Percentiles rank a stretch among this genome's conserved stretches.
Evolutionary conservation across 495 filamentous ascomycete species (phyloP).

Genomic region (Aspergillus wentii): DNA sequence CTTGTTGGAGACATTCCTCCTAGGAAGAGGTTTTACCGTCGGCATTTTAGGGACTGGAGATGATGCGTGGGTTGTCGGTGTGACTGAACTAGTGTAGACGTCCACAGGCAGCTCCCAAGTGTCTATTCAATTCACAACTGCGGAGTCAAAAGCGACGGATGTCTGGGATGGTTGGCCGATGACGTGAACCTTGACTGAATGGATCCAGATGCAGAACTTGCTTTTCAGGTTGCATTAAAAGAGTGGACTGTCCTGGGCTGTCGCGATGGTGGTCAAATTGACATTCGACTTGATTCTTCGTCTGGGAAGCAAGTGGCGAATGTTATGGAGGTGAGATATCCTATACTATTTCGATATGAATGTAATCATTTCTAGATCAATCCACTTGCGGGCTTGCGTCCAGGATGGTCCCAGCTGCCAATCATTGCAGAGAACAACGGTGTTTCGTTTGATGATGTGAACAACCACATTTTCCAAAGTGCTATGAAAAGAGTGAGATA

Average conservation of each 20-base stretch:
- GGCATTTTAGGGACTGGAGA: constrained; percentile 4
- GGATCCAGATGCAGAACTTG: constrained; percentile 1
- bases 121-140: constrained; percentile 6
- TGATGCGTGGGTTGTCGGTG: constrained; percentile 3
- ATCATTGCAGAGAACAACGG: constrained; percentile 5
- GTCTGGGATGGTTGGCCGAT: no score
- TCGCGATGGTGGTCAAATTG: constrained; percentile 7
- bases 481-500: constrained; percentile 7
- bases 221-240: not conserved
- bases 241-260: constrained; percentile 5
- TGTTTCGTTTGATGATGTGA: constrained; percentile 2
- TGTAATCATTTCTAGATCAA: no score
- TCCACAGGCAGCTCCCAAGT: no score
- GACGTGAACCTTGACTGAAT: no score
- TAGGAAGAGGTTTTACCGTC: constrained; percentile 5
- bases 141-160: constrained; percentile 3
- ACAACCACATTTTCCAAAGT: constrained; percentile 2
- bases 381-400: constrained; percentile 3
- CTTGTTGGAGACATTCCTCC: constrained; percentile 4
- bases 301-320: not conserved
- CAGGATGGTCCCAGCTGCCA: constrained; percentile 4
- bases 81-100: no score
- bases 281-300: constrained; percentile 10
- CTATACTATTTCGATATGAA: no score
- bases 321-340: constrained; percentile 10